Base-by-base conservation (phyloP, 495 filamentous ascomycete species). In the Cetradonia linearis region DNA sequence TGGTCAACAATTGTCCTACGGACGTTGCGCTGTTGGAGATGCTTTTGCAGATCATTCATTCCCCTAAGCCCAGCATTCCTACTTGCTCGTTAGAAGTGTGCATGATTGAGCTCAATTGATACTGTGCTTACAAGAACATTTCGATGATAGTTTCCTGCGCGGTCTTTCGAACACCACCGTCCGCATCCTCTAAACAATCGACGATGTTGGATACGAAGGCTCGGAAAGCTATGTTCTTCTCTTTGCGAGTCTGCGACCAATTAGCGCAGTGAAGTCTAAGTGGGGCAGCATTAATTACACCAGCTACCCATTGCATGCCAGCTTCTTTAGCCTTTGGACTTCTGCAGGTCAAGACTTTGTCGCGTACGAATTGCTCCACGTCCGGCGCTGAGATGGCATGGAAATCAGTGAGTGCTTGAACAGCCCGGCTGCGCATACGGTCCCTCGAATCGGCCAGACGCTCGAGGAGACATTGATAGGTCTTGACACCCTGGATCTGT, bases 381-480 rank as follows among this genome's bases (percentile, higher is more conserved):
- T 96, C 89, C 25, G 76, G 66, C 37, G 77, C 80, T 76, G 87
- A 91, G 13, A 80, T 52, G 7, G 62, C 27, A 49, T 61, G 59
- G 47, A 91, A 74, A 31, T 93, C 92, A 9, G 78, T 77, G 56
- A 97, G 78, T 30, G 85, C 81, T 65, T 87, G 84, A 40, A 83
- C 74, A 9, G 89, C 87, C 59, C 89, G 76, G 25, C 74, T 69
- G 56, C 89, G 82, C 61, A 87, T 76, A 64, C 89, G 88, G 61
- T 95, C 91, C 68, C 91, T 91, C 63, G 83, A 82, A 68, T 97
- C 92, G 27, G 90, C 90, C 50, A 97, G 80, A 63, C 91, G 87
- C 46, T 97, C 92, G 50, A 90, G 72, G 44, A 96, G 77, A 30
- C 88, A 69, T 2, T 89, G 85, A 56, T 78, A 77, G 47, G 95